Percentiles rank a stretch among this genome's conserved stretches.
Evolutionary conservation across 768 basidiomycete species (phyloP).

Genomic region (Kockovaella imperatae): DNA sequence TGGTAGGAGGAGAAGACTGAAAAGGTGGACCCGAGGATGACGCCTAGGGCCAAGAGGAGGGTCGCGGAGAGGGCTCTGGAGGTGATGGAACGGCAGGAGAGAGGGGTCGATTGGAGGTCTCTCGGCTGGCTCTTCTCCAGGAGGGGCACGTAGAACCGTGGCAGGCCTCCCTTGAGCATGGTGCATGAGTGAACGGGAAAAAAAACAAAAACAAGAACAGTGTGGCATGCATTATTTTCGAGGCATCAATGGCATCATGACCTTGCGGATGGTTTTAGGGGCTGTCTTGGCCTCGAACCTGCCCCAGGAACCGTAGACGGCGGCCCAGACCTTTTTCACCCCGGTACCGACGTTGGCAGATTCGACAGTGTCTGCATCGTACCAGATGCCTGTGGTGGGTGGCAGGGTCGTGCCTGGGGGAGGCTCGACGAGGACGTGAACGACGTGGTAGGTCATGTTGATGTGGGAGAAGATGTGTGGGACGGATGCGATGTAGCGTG

Average conservation of each 20-base stretch:
- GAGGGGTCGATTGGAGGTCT: too few relatives aligned
- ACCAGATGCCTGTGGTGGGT: slow-evolving; percentile 17
- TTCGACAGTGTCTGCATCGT: slow-evolving; percentile 17
- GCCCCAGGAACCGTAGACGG: slow-evolving; percentile 36
- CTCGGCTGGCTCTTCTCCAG: neutral
- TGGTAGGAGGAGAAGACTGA: slow-evolving; percentile 32
- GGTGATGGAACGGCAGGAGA: too few relatives aligned
- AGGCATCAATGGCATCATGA: slow-evolving; percentile 41
- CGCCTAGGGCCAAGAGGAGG: slow-evolving; percentile 18
- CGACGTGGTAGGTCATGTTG: slow-evolving; percentile 59
- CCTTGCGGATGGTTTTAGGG: slow-evolving; percentile 21
- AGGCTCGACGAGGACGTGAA: slow-evolving; percentile 15
- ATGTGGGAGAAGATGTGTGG: slow-evolving; percentile 85
- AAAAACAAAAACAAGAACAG: too few relatives aligned
- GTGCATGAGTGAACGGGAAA: too few relatives aligned
- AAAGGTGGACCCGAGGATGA: slow-evolving; percentile 23
- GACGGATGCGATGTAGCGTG: slow-evolving; percentile 55
- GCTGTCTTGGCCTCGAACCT: slow-evolving; percentile 8
- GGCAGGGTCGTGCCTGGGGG: neutral
- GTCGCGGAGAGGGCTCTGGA: slow-evolving; percentile 3
- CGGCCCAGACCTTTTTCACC: slow-evolving; percentile 45
- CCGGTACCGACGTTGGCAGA: slow-evolving; percentile 43
- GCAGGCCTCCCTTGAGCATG: too few relatives aligned
- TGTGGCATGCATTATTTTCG: too few relatives aligned
- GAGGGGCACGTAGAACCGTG: too few relatives aligned